Percentiles rank a stretch among this genome's conserved stretches.
Evolutionary conservation across 192 early-diverging fungal genomes (phyloP).

Genomic region (Linnemannia hyalina): DNA sequence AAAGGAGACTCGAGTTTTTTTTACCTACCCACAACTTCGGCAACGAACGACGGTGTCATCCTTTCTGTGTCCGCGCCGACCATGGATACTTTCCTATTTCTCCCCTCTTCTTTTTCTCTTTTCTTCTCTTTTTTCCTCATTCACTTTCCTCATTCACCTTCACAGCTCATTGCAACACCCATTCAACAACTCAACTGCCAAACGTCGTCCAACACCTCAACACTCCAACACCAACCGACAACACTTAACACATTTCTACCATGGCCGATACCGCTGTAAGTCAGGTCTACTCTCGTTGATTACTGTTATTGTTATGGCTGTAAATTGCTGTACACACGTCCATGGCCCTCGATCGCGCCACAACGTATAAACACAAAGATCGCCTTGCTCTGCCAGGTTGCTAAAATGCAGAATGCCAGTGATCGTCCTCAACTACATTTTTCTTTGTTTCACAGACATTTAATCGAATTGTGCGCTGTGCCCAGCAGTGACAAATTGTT

Average conservation of each 20-base stretch:
- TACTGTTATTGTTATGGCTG: no score
- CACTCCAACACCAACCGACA: background rate
- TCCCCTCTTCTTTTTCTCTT: slow-evolving; percentile 50
- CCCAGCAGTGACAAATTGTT: no score
- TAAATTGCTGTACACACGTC: no score
- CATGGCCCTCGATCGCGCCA: no score
- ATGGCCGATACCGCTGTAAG: slow-evolving; percentile 11
- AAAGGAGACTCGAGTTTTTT: slow-evolving; percentile 83
- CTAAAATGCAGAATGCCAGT: no score
- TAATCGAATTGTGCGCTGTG: no score
- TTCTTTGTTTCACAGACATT: no score
- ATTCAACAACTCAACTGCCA: background rate
- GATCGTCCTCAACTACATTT: no score
- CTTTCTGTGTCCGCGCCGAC: slow-evolving; percentile 30
- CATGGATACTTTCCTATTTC: slow-evolving; percentile 56
- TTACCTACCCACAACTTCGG: slow-evolving; percentile 89
- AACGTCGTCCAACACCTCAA: background rate
- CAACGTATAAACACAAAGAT: no score
- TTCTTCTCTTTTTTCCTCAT: background rate
- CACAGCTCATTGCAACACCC: background rate
- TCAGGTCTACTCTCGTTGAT: background rate
- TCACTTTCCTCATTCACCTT: slow-evolving; percentile 5
- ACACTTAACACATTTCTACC: background rate
- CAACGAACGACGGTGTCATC: slow-evolving; percentile 73
- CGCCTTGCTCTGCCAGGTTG: no score